These are phyloP conservation scores for Echria macrotheca DNA, from an alignment of 495 filamentous ascomycete species.

Conservation along the genomic window DNA sequence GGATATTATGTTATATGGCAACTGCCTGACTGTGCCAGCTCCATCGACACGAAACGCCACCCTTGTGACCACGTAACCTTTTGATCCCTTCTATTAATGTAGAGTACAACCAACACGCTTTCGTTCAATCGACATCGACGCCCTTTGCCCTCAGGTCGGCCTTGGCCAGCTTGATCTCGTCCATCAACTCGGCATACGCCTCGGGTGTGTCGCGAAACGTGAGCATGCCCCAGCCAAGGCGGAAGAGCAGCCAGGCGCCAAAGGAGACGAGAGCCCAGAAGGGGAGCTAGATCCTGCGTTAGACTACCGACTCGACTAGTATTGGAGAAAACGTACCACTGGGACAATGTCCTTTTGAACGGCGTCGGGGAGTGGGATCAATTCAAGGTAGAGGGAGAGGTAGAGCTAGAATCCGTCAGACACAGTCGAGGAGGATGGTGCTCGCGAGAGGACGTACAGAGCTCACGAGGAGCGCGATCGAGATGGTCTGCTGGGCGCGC, in stretches of 20 bases:
- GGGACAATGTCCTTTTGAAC: slow-evolving; percentile 68
- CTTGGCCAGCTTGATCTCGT: slow-evolving; percentile 67
- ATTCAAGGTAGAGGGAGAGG: slow-evolving; percentile 74
- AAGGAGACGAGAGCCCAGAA: slow-evolving; percentile 90
- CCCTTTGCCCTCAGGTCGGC: slow-evolving; percentile 61
- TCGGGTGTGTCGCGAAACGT: slow-evolving; percentile 95
- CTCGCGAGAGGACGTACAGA: slow-evolving; percentile 53
- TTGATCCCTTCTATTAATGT: no score
- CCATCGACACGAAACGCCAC: no score
- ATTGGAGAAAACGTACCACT: slow-evolving; percentile 45
- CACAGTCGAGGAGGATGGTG: neutral
- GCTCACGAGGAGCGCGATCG: slow-evolving; percentile 74
- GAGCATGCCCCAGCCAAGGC: slow-evolving; percentile 83
- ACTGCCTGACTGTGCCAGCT: no score
- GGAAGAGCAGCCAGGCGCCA: slow-evolving; percentile 88
- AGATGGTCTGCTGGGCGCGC: slow-evolving; percentile 88
- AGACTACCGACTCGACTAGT: neutral
- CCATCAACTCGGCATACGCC: slow-evolving; percentile 84
- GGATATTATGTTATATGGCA: no score
- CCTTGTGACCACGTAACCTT: no score
- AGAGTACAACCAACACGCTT: no score
- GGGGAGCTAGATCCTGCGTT: slow-evolving; percentile 56
- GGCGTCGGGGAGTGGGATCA: slow-evolving; percentile 75
- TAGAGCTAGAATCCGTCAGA: slow-evolving; percentile 59
- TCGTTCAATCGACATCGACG: slow-evolving; percentile 66